Percentiles rank a stretch among this genome's conserved stretches.
These are phyloP conservation scores for Fusarium anguioides DNA, from an alignment of 2,329 filamentous ascomycete genomes.

Conservation along the genomic window DNA sequence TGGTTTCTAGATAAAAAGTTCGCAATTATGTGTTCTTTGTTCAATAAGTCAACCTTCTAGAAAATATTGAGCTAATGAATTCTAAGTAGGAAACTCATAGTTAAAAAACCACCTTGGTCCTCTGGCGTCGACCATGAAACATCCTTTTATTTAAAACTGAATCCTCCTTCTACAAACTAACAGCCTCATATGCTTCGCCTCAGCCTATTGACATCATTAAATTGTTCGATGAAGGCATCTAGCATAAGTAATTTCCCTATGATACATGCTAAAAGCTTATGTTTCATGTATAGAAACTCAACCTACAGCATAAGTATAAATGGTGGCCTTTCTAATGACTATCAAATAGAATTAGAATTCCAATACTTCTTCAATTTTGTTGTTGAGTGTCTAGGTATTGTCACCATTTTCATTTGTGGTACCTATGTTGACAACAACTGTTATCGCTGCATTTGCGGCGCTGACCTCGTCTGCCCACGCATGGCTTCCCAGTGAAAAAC, in stretches of 20 bases:
- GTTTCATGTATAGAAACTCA: neutral
- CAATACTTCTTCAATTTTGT: neutral
- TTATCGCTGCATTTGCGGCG: conserved; percentile 22
- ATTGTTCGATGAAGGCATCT: neutral
- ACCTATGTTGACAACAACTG: conserved; percentile 18
- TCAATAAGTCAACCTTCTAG: no score
- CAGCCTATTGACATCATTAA: neutral
- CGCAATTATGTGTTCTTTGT: no score
- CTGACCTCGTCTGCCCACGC: conserved; percentile 31
- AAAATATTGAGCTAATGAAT: neutral
- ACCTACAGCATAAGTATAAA: neutral
- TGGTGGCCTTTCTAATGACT: neutral
- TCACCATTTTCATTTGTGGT: neutral
- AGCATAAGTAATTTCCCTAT: neutral
- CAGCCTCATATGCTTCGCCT: neutral
- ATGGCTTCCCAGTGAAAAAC: conserved; percentile 30
- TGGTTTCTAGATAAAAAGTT: no score
- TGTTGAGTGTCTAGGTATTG: neutral
- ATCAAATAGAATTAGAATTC: neutral
- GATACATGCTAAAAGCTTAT: neutral
- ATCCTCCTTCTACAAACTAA: neutral
- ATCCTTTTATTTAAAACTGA: neutral
- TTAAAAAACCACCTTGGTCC: neutral
- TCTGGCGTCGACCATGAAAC: neutral
- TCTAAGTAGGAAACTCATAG: neutral